Evolutionary conservation across 2,329 filamentous ascomycete species (phyloP).

Genomic region (Exophiala oligosperma): DNA sequence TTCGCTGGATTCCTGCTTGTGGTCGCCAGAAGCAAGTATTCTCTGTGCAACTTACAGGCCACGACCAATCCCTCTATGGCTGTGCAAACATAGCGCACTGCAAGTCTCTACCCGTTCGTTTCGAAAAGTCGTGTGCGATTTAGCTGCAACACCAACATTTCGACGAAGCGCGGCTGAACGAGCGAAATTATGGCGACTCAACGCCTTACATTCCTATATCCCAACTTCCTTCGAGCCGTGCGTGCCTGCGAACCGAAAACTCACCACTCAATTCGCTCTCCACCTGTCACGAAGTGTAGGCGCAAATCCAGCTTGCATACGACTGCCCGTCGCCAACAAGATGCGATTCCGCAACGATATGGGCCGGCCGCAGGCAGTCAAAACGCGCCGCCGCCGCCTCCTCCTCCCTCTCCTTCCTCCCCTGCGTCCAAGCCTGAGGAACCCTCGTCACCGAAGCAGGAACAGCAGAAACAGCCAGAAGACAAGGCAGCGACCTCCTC

Average conservation of each 20-base stretch:
- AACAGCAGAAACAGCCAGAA: constrained; percentile 15
- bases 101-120: too few species aligned
- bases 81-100: too few species aligned
- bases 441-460: constrained; percentile 9
- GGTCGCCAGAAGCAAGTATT: too few species aligned
- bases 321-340: constrained; percentile 37
- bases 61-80: too few species aligned
- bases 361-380: constrained; percentile 44
- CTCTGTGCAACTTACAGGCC: too few species aligned
- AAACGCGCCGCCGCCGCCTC: constrained; percentile 18
- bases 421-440: constrained; percentile 31
- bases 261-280: constrained; percentile 44
- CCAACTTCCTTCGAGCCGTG: constrained; percentile 62
- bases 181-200: constrained; percentile 56
- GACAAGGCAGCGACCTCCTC: constrained; percentile 2
- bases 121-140: not conserved
- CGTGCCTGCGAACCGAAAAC: constrained; percentile 49
- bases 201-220: constrained; percentile 68
- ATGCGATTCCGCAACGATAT: constrained; percentile 46
- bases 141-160: not conserved
- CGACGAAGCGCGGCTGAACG: not conserved
- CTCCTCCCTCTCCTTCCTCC: constrained; percentile 38
- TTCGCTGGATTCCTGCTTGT: too few species aligned
- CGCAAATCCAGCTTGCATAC: constrained; percentile 38
- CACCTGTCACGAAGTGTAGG: constrained; percentile 31